Percentiles rank a stretch among this genome's conserved stretches.
These are phyloP conservation scores for Musa troglodytarum DNA, from an alignment of 176 grass and related monocot genomes.

Conservation along the genomic window DNA sequence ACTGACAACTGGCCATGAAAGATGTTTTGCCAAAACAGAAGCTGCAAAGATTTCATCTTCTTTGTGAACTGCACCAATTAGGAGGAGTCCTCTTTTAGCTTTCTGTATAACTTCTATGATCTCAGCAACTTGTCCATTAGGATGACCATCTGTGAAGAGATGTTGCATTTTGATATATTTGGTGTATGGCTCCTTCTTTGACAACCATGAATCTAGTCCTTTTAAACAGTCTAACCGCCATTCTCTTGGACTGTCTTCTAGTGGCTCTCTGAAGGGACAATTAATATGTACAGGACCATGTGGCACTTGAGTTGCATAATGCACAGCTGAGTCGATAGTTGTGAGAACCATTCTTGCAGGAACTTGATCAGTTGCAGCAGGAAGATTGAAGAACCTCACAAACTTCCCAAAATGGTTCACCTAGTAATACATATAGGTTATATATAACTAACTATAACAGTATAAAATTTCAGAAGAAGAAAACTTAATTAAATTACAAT, in stretches of 20 bases:
- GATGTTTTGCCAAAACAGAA: constrained; percentile 58
- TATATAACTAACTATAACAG: neutral
- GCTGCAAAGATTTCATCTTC: constrained; percentile 81
- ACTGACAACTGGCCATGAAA: constrained; percentile 77
- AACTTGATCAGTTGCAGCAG: constrained; percentile 69
- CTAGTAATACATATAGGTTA: constrained; percentile 32
- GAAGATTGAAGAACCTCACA: constrained; percentile 67
- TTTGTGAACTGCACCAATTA: constrained; percentile 61
- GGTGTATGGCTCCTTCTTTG: constrained; percentile 56
- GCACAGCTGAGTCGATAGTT: constrained; percentile 73
- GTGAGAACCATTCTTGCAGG: constrained; percentile 70
- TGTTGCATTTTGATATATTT: constrained; percentile 57
- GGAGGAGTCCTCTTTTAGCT: constrained; percentile 55
- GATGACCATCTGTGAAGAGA: constrained; percentile 26
- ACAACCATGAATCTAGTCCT: constrained; percentile 72
- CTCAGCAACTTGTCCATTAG: constrained; percentile 40
- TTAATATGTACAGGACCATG: constrained; percentile 86
- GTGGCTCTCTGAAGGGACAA: constrained; percentile 77
- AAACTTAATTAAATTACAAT: neutral
- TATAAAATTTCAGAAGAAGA: neutral
- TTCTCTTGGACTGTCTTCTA: constrained; percentile 43
- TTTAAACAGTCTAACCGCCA: constrained; percentile 62
- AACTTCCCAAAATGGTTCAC: constrained; percentile 89
- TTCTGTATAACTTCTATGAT: constrained; percentile 55
- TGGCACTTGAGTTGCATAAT: constrained; percentile 62